These are phyloP conservation scores for Tulasnella sp. DNA, from an alignment of 768 basidiomycete genomes.

Conservation along the genomic window DNA sequence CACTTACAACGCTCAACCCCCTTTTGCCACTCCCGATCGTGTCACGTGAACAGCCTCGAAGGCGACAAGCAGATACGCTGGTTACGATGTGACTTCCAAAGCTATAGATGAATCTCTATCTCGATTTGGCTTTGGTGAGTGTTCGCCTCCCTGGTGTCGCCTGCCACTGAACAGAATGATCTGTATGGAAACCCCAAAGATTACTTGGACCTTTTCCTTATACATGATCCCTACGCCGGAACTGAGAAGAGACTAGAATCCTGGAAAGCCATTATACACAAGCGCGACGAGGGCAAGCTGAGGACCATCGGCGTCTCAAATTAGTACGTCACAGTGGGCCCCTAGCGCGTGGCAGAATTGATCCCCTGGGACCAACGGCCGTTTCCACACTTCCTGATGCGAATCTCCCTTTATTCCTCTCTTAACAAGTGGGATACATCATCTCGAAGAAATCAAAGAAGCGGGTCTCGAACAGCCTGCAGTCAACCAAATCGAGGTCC, in stretches of 20 bases:
- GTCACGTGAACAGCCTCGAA: constrained; percentile 45
- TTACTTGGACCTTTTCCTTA: constrained; percentile 65
- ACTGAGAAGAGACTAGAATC: constrained; percentile 53
- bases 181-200: constrained; percentile 28
- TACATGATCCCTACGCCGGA: constrained; percentile 62
- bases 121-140: constrained; percentile 47
- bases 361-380: not conserved
- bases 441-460: constrained; percentile 59
- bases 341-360: not conserved
- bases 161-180: constrained; percentile 12
- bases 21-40: not conserved
- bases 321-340: constrained; percentile 39
- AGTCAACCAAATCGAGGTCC: constrained; percentile 75
- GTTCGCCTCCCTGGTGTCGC: not conserved
- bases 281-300: constrained; percentile 52
- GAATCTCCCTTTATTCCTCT: not conserved
- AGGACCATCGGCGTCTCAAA: constrained; percentile 73
- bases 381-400: not conserved
- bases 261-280: constrained; percentile 56
- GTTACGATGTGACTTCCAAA: constrained; percentile 47
- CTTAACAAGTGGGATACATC: constrained; percentile 46
- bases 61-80: constrained; percentile 42
- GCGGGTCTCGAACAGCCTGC: constrained; percentile 54
- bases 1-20: not conserved
- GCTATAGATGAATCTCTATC: constrained; percentile 51